phyloP scores from a whole-genome alignment of 1,139 yeast genomes.

The Geotrichum australiense region DNA sequence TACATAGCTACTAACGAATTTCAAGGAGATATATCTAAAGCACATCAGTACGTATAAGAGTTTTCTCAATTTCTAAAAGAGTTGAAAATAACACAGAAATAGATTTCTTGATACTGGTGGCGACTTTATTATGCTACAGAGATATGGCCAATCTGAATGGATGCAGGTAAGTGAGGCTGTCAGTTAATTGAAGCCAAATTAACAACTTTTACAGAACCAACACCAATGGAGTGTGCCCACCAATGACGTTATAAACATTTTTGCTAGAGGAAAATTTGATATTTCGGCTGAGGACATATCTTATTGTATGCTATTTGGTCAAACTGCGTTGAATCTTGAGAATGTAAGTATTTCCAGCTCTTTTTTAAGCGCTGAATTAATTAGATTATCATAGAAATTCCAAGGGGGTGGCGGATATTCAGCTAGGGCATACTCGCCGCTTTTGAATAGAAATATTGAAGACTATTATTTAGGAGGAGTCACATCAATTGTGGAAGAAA shows the following conservation, averaged over 20 bases:
- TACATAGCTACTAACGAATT: conserved; percentile 46
- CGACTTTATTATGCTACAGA: conserved; percentile 43
- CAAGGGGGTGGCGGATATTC: conserved; percentile 2
- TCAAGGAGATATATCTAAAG: conserved; percentile 39
- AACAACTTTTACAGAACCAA: conserved; percentile 13
- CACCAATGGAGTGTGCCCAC: conserved; percentile 43
- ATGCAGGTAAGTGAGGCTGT: background rate
- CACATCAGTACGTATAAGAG: conserved; percentile 36
- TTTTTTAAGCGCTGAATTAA: background rate
- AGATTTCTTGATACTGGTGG: conserved; percentile 50
- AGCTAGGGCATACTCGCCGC: conserved; percentile 35
- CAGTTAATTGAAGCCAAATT: background rate
- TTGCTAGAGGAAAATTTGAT: conserved; percentile 32
- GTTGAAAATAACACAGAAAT: background rate
- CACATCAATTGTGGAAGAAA: conserved; percentile 40
- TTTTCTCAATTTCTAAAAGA: too few relatives aligned
- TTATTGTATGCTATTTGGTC: conserved; percentile 47
- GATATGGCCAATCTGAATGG: conserved; percentile 27
- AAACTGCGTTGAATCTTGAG: conserved; percentile 36
- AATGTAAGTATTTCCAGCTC: conserved; percentile 1
- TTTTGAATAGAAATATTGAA: conserved; percentile 39
- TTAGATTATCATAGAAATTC: conserved; percentile 3
- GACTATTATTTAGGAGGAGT: conserved; percentile 48
- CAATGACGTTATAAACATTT: conserved; percentile 36
- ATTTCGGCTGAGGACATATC: conserved; percentile 30